Conservation (phyloP, 2,329 filamentous ascomycete genomes). For the Aspergillus ochraceoroseus region DNA sequence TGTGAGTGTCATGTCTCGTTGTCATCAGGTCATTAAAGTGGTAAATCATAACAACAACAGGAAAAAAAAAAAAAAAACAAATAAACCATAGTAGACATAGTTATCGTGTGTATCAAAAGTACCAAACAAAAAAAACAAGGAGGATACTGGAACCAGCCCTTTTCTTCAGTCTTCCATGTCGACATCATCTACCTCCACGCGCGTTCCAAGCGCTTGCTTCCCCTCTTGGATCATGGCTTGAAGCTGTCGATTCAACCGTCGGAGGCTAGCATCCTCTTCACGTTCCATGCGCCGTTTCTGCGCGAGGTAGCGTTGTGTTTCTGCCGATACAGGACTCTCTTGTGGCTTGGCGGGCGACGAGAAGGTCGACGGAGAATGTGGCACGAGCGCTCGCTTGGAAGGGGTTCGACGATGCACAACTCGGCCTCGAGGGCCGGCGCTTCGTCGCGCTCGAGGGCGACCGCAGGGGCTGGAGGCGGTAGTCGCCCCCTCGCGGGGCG, state of each 20-base stretch:
- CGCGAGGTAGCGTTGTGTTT: slow-evolving; percentile 70
- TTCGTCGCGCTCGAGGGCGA: slow-evolving; percentile 7
- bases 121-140: too few species aligned
- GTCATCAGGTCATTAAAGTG: slow-evolving; percentile 8
- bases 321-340: slow-evolving; percentile 41
- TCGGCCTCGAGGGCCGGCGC: slow-evolving; percentile 9
- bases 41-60: not conserved
- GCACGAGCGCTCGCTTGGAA: slow-evolving; percentile 22
- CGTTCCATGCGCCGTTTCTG: slow-evolving; percentile 67
- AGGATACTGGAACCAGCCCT: not conserved
- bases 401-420: slow-evolving; percentile 15
- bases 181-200: slow-evolving; percentile 57
- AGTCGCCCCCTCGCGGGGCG: slow-evolving; percentile 14
- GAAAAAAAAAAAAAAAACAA: not conserved
- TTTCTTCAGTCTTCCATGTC: slow-evolving; percentile 36
- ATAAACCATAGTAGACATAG: too few species aligned
- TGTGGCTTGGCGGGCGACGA: slow-evolving; percentile 30
- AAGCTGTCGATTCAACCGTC: slow-evolving; percentile 71
- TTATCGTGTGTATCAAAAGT: too few species aligned
- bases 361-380: slow-evolving; percentile 20
- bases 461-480: slow-evolving; percentile 1
- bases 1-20: slow-evolving; percentile 8
- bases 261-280: slow-evolving; percentile 73
- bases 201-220: slow-evolving; percentile 75
- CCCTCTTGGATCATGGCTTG: slow-evolving; percentile 86